Evolutionary conservation across 306 rosid species (phyloP), one percentile per base, ranked within the genome.

Genomic region (Pachyrhizus erosus): DNA sequence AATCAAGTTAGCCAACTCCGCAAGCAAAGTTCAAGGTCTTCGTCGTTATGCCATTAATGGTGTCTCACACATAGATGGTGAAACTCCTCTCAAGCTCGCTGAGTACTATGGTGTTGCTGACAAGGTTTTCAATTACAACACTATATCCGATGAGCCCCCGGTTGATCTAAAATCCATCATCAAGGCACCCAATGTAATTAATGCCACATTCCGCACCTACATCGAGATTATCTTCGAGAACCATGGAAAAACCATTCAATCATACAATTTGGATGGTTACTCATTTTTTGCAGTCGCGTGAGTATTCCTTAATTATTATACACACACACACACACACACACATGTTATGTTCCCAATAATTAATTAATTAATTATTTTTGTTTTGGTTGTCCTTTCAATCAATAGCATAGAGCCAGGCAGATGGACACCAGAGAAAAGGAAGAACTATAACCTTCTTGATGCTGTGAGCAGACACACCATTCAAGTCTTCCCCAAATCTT

Each of bases 401-500:
- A 58, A 27, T 3, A 91, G 96, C 24, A 15, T 90, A 2, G 97
- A 92, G 87, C 95, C 97, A 2, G 98, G 98, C 18, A 83, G 2
- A 9, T 94, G 98, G 98, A 75, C 45, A 49, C 96, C 96, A 4
- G 96, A 87, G 70, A 84, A 84, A 34, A 87, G 95, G 54, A 87
- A 24, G 83, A 84, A 78, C 83, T 93, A 91, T 80, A 91, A 94
- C 70, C 94, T 92, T 72, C 85, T 94, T 2, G 98, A 94, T 17
- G 97, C 94, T 0, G 80, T 92, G 33, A 94, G 97, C 90, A 89
- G 96, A 34, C 96, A 94, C 85, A 91, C 96, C 5, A 55, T 94
- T 48, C 98, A 92, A 24, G 97, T 94, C 3, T 92, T 77, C 78
- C 98, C 98, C 9, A 91, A 91, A 14, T 92, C 97, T 0, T 92